These are phyloP conservation scores for Aspergillus asperescens DNA, from an alignment of 495 filamentous ascomycete species.

Conservation along the genomic window DNA sequence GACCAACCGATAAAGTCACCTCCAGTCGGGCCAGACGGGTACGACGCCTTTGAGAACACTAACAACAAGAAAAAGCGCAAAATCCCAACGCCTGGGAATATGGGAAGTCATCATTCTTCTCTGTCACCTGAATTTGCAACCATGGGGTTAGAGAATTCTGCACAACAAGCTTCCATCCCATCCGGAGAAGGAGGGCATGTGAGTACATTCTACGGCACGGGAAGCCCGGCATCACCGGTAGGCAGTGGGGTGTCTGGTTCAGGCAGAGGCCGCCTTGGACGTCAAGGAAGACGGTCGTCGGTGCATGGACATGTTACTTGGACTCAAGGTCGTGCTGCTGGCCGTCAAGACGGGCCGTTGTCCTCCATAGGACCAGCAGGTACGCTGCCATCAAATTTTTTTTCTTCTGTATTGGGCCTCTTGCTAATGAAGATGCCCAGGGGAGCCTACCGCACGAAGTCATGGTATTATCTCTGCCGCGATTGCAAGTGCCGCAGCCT, in stretches of 20 bases:
- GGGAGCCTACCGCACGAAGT: slow-evolving; percentile 39
- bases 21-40: slow-evolving; percentile 63
- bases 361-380: slow-evolving; percentile 38
- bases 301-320: slow-evolving; percentile 36
- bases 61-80: slow-evolving; percentile 99
- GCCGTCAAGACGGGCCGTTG: slow-evolving; percentile 36
- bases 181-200: slow-evolving; percentile 44
- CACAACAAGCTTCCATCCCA: slow-evolving; percentile 35
- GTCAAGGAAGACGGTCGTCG: slow-evolving; percentile 59
- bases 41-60: slow-evolving; percentile 96
- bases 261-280: slow-evolving; percentile 72
- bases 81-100: slow-evolving; percentile 79
- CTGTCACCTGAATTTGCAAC: slow-evolving; percentile 58
- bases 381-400: slow-evolving; percentile 18
- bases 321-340: slow-evolving; percentile 30
- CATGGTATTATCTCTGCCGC: slow-evolving; percentile 82
- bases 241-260: slow-evolving; percentile 68
- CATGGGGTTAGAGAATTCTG: slow-evolving; percentile 51
- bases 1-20: slow-evolving; percentile 29
- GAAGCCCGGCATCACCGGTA: slow-evolving; percentile 45
- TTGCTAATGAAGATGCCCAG: slow-evolving; percentile 20
- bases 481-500: slow-evolving; percentile 81
- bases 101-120: slow-evolving; percentile 56
- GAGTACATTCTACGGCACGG: slow-evolving; percentile 54
- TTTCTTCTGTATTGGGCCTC: neutral